Base-by-base conservation (phyloP, 306 rosid species). In the Pyrus pyrifolia region DNA sequence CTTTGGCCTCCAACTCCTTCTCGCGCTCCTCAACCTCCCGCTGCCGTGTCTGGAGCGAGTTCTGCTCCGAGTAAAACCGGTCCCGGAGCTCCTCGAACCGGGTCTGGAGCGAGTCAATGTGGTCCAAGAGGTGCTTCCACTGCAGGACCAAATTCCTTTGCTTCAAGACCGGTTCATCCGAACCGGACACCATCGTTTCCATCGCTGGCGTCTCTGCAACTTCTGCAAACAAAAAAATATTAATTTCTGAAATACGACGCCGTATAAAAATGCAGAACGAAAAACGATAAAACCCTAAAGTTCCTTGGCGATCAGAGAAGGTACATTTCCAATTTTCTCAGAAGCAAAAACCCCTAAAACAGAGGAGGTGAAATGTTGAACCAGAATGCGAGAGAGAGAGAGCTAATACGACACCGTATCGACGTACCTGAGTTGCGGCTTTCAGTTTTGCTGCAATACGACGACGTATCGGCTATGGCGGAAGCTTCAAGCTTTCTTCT, bases 91-190 rank as follows among this genome's bases (percentile, higher is more conserved):
- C 62, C 13, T 14, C 51, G 1, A 60, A 63, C 23, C 42, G 75
- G 31, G 46, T 40, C 10, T 18, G 67, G 12, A 85, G 40, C 13
- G 82, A 81, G 21, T 83, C 86, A 4, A 85, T 81, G 60, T 89
- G 89, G 38, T 76, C 80, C 74, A 83, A 86, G 2, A 45, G 64
- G 17, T 55, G 58, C 45, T 64, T 67, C 72, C 68, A 55, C 52
- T 62, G 71, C 58, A 30, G 6, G 63, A 2, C 63, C 19, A 61
- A 7, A 27, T 61, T 61, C 33, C 66, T 27, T 0, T 61, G 66
- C 35, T 61, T 61, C 66, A 61, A 27, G 11, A 6, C 19, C 18
- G 35, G 33, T 27, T 14, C 33, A 2, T 61, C 30, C 21, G 30
- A 25, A 25, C 33, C 66, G 4, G 66, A 61, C 9, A 29, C 66